A percentile compares a stretch with the other conserved stretches of the same genome.
These are phyloP conservation scores for Limonomyces culmigenus DNA, from an alignment of 1,284 basidiomycete species.

Conservation along the genomic window DNA sequence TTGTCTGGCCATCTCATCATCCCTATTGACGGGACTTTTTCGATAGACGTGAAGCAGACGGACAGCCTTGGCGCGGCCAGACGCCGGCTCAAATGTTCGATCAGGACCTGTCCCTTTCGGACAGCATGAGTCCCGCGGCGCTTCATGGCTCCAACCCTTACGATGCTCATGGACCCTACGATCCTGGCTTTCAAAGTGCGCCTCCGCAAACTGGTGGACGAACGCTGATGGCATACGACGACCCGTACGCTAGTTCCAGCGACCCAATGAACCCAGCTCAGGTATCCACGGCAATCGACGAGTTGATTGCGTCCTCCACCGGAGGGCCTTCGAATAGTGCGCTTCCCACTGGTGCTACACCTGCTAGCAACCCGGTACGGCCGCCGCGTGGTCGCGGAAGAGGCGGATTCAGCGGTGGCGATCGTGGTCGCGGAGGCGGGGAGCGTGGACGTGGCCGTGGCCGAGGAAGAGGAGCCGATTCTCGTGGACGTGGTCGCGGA, in stretches of 20 bases:
- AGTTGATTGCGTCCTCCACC: too few species aligned
- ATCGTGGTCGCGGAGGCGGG: conserved; percentile 7
- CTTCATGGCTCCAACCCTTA: conserved; percentile 21
- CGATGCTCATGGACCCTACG: conserved; percentile 32
- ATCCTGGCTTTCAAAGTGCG: conserved; percentile 15
- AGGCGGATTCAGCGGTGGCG: conserved; percentile 10
- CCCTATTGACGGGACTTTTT: background rate
- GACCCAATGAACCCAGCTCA: too few species aligned
- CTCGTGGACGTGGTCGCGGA: conserved; percentile 5
- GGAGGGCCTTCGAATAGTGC: too few species aligned
- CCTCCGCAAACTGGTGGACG: too few species aligned
- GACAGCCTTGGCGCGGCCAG: background rate
- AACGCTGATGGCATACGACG: conserved; percentile 52
- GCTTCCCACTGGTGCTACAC: too few species aligned
- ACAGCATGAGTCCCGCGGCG: conserved; percentile 32
- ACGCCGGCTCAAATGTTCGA: conserved; percentile 33
- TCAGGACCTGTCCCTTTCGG: conserved; percentile 30
- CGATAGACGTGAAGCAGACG: conserved; percentile 1
- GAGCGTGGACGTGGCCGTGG: conserved; percentile 17
- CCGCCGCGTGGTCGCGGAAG: conserved; percentile 9
- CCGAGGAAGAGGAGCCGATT: conserved; percentile 15
- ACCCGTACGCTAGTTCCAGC: conserved; percentile 68
- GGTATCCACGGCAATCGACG: too few species aligned
- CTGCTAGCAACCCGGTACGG: too few species aligned
- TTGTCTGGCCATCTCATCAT: background rate